phyloP scores from a whole-genome alignment of 192 early-diverging fungal species.

The Rhizophagus clarus region DNA sequence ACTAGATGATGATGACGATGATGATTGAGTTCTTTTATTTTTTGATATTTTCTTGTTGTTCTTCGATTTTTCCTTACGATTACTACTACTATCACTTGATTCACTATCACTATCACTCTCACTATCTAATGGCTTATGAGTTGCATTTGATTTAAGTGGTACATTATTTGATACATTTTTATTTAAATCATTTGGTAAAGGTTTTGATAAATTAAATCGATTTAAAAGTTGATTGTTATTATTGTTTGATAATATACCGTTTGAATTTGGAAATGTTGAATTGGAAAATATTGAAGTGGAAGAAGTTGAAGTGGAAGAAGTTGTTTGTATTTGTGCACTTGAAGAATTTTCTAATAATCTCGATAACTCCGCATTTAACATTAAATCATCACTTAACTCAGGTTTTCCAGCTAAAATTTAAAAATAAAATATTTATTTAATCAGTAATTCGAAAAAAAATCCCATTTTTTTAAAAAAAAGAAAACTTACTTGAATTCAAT shows the following conservation, averaged over 20 bases:
- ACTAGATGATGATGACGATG: background rate
- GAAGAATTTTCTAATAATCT: background rate
- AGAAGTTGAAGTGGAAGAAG: background rate
- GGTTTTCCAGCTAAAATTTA: background rate
- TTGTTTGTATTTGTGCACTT: background rate
- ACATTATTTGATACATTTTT: background rate
- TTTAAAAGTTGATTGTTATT: background rate
- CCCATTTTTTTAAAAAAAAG: too few relatives aligned
- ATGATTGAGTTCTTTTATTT: background rate
- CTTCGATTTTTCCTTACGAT: constrained; percentile 1
- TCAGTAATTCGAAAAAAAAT: background rate
- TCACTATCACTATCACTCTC: background rate
- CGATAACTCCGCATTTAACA: background rate
- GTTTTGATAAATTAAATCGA: background rate
- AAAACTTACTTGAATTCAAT: background rate
- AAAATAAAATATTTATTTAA: background rate
- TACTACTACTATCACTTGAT: background rate
- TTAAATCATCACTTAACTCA: background rate
- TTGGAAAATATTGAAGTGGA: background rate
- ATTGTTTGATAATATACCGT: background rate
- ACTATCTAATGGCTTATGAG: constrained; percentile 24
- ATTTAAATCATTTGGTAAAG: background rate
- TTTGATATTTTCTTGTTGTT: background rate
- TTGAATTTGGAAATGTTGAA: too few relatives aligned
- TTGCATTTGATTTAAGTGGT: background rate